Evolutionary conservation across 352 stramenopile genomes (phyloP), one percentile per base, ranked within the genome.

Genomic region (Pythium oligandrum): DNA sequence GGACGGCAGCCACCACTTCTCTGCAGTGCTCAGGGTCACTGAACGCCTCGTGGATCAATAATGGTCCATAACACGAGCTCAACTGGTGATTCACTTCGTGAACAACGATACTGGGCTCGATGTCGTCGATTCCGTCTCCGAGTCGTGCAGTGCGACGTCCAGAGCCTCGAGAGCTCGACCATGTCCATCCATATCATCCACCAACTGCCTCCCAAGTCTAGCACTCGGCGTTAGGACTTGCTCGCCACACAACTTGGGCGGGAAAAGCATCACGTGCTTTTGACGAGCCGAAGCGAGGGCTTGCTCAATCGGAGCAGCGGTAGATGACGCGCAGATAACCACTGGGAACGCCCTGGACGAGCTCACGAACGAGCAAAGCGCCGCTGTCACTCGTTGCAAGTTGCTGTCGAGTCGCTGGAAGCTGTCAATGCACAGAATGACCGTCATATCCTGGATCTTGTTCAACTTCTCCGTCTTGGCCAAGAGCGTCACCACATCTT

Each of bases 121-220:
- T 43, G 26, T 33, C 32, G 31, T 51, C 51, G 11, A 44, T 26
- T 51, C 31, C 4, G 40, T 44, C 12, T 39, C 40, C 17, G 1
- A 7, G 43, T 12, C 43, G 6, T 30, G 3, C 2, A 64, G 11
- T 33, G 51, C 31, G 45, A 26, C 11, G 4, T 57, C 6, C 8
- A 61, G 34, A 31, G 31, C 34, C 33, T 71, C 63, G 32, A 71
- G 51, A 1, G 63, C 63, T 59, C 53, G 40, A 11, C 51, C 55
- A 51, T 66, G 61, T 1, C 61, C 61, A 52, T 49, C 55, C 47
- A 69, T 69, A 57, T 69, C 61, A 34, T 69, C 61, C 57, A 65
- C 57, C 44, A 69, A 62, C 26, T 61, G 57, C 17, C 48, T 51
- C 33, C 59, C 61, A 4, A 63, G 48, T 40, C 43, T 54, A 47